Evolutionary conservation across 768 basidiomycete genomes (phyloP), one percentile per base, ranked within the genome.

Genomic region (Naganishia kalamii): DNA sequence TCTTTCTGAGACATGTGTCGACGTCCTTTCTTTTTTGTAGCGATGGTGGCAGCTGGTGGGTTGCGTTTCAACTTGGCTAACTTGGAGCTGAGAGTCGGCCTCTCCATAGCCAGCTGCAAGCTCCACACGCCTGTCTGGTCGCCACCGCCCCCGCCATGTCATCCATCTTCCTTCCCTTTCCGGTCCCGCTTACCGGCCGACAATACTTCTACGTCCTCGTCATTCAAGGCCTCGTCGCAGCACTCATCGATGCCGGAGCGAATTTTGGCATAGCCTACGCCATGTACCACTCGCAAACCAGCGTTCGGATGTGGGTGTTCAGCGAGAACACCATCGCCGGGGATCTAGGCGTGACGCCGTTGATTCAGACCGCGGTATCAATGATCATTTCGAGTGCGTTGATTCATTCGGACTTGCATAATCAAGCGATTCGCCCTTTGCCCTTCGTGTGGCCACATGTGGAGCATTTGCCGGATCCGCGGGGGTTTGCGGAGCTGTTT

Each of bases 381-480:
- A 78, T 78, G 77, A 62, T 78, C 65, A 78, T 78, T 61, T 73
- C 77, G n/a, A 77, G 76, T 8, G 75, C 76, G 3, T 71, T 78
- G 54, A 76, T 78, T 12, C 77, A 78, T 65, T 75, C 77, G 43
- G 77, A 78, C 61, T 44, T 78, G 27, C 77, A 78, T 60, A 67
- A 72, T 47, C 43, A 50, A 19, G 69, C 67, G 1, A 71, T 77
- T 62, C 50, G 50, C 40, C 77, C 77, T 10, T 66, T 78, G 12
- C 69, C 75, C 4, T 78, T 76, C 62, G 75, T 75, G 41, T 78
- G 74, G 62, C 77, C 77, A 0, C 77, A 78, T 64, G 74, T 77
- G 30, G 68, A 70, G 27, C 71, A 74, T 44, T 69, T 78, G 3
- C 76, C 77, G 0, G 75, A 78, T 49, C 77, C 77, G 1, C 44